These are phyloP conservation scores for Sonneratia alba DNA, from an alignment of 345 rosid species.

Conservation along the genomic window DNA sequence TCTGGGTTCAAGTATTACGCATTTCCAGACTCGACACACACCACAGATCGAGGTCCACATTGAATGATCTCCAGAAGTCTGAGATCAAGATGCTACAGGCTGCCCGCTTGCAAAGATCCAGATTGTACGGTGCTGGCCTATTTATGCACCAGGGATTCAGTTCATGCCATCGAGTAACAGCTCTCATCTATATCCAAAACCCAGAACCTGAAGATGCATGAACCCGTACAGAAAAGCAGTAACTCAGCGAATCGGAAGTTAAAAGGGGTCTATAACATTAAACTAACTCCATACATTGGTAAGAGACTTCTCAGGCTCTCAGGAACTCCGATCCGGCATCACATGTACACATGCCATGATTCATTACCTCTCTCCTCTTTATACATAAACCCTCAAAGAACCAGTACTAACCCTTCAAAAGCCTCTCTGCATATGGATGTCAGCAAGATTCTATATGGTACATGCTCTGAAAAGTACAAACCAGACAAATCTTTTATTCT, in stretches of 20 bases:
- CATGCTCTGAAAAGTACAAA: slow-evolving; percentile 1
- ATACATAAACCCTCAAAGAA: not conserved
- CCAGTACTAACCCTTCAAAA: not conserved
- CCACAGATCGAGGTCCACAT: no score
- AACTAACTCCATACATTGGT: not conserved
- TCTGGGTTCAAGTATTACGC: no score
- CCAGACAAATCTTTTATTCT: slow-evolving; percentile 1
- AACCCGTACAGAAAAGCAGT: not conserved
- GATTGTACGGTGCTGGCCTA: no score
- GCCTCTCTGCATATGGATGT: not conserved
- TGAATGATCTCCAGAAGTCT: no score
- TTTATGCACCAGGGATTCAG: no score
- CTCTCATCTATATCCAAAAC: no score
- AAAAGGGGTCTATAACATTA: not conserved
- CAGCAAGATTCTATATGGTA: slow-evolving; percentile 6
- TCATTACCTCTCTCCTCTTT: not conserved
- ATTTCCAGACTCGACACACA: no score
- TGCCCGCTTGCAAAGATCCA: no score
- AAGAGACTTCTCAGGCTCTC: not conserved
- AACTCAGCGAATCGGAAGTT: not conserved
- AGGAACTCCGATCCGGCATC: not conserved
- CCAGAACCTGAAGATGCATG: not conserved
- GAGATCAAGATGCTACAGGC: no score
- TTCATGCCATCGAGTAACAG: no score
- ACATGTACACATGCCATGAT: not conserved